Base-by-base conservation (phyloP, 192 early-diverging fungal species). In the Coemansia sp. region DNA sequence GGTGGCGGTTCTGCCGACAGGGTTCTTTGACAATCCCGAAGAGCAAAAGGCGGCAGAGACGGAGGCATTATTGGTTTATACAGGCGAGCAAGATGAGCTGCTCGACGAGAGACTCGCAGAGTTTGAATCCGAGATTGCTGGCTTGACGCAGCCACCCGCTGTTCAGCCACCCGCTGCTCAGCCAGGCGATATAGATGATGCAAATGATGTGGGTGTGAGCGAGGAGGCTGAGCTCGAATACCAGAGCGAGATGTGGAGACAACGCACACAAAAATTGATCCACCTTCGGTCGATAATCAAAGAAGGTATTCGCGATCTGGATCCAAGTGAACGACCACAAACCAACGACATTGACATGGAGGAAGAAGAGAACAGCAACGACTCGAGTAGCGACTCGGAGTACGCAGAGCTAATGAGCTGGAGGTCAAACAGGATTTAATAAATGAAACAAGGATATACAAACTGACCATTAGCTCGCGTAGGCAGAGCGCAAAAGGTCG, bases 401-500 rank as follows among this genome's bases (percentile, higher is more conserved):
- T 69, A 43, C 55, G 37, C 62, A 14, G 55, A 40, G 33, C 65
- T 74, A 31, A 38, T 23, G 28, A 43, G 48, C 48, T 74, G 73
- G 73, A 67, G 73, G 3, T 43, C 38, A 20, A 34, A 57, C 53
- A 63, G 48, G 10, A 3, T 64, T 1, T 64, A 62, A 36, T 24
- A 23, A 24, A 31, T 31, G 31, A 31, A 1, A 31, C 13, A 63
- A 63, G 45, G 39, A 48, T 34, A 63, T 63, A 63, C 26, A 26
- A 23, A 46, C 9, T 23, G 5, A 20, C 21, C 13, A 20, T 20
- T 24, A 40, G 63, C 2, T 34, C 28, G 58, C 48, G 23, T 79
- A 79, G 0, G 71, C 77, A 21, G 71, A 66, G 33, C 70, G 70
- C 3, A 79, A 20, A 39, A 74, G 65, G 57, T 74, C 71, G 3